These are phyloP conservation scores for Colletotrichum acutatum DNA, from an alignment of 2,329 filamentous ascomycete species.

Conservation along the genomic window DNA sequence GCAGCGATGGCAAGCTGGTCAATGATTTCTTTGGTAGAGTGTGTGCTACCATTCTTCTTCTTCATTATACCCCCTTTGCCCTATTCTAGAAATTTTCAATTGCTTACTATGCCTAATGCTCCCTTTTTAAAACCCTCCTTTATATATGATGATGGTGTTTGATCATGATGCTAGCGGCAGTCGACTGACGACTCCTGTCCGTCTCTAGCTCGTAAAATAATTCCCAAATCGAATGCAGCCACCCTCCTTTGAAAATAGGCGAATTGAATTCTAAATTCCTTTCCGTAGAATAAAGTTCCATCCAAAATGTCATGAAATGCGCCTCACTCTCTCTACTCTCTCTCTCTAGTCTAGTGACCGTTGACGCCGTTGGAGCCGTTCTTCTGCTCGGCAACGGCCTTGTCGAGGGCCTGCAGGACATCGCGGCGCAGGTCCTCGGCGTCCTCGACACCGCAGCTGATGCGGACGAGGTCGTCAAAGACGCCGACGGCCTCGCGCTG, in stretches of 20 bases:
- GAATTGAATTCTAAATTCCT: neutral
- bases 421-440: constrained; percentile 84
- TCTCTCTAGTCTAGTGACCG: constrained; percentile 36
- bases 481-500: constrained; percentile 93
- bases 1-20: constrained; percentile 19
- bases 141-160: neutral
- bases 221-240: constrained; percentile 12
- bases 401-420: constrained; percentile 84
- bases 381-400: constrained; percentile 63
- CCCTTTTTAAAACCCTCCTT: neutral
- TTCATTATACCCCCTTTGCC: constrained; percentile 22
- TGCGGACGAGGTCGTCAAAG: constrained; percentile 90
- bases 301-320: neutral
- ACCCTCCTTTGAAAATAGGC: neutral
- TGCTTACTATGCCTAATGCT: constrained; percentile 22
- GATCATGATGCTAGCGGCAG: neutral
- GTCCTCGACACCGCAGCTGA: constrained; percentile 96
- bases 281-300: neutral
- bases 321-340: neutral
- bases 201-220: neutral
- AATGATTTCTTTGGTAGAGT: constrained; percentile 13
- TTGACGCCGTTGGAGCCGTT: constrained; percentile 45
- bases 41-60: constrained; percentile 3
- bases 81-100: constrained; percentile 30
- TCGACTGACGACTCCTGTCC: neutral